These are phyloP conservation scores for Coprinellus aureogranulatus DNA, from an alignment of 768 basidiomycete genomes.

Conservation along the genomic window DNA sequence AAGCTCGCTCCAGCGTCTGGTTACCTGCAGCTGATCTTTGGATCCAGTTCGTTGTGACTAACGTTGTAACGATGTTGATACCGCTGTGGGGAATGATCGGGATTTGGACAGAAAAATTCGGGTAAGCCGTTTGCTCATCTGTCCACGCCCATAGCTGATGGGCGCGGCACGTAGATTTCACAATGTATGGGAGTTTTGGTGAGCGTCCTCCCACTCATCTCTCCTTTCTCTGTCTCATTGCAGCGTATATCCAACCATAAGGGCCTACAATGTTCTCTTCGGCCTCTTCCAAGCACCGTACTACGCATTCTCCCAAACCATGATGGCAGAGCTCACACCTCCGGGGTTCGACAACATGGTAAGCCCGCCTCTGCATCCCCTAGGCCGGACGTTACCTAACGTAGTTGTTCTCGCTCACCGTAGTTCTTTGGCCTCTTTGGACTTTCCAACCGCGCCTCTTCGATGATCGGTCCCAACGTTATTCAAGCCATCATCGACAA, in stretches of 20 bases:
- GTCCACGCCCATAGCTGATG: not conserved
- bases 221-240: not conserved
- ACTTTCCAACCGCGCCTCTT: constrained; percentile 80
- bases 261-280: constrained; percentile 78
- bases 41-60: constrained; percentile 68
- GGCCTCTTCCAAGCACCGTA: constrained; percentile 86
- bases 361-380: constrained; percentile 2
- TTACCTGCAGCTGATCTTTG: not conserved
- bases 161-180: not conserved
- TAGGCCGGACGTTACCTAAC: not conserved
- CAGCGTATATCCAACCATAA: too few species aligned
- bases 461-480: constrained; percentile 84
- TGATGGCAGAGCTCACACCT: constrained; percentile 87
- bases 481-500: constrained; percentile 79
- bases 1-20: not conserved
- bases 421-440: constrained; percentile 88
- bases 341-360: constrained; percentile 83
- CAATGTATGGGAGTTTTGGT: constrained; percentile 88
- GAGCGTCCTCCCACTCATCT: constrained; percentile 8
- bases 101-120: constrained; percentile 73
- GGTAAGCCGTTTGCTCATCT: constrained; percentile 38
- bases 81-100: constrained; percentile 87
- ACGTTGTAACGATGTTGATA: constrained; percentile 72
- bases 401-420: not conserved
- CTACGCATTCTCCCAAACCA: constrained; percentile 81